A percentile compares a stretch with the other conserved stretches of the same genome.
These are phyloP conservation scores for Hyphodiscus hymeniophilus DNA, from an alignment of 495 filamentous ascomycete species.

Conservation along the genomic window DNA sequence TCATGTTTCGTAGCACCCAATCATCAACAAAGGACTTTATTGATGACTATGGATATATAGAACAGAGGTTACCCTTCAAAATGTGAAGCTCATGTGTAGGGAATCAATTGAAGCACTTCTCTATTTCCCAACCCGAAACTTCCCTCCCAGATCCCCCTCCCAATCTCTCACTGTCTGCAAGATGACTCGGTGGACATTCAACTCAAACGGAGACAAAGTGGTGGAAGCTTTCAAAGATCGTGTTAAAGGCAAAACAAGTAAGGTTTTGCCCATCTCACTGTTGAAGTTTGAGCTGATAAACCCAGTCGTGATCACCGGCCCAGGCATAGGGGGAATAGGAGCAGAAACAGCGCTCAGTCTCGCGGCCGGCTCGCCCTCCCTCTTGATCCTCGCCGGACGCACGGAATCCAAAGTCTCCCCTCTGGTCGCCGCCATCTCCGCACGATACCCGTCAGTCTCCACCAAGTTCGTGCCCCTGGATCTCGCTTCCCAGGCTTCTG, in stretches of 20 bases:
- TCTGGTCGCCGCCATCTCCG: conserved; percentile 23
- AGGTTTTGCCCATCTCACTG: background rate
- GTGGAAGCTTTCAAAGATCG: background rate
- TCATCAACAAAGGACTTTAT: no score
- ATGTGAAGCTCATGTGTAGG: no score
- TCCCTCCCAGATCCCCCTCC: no score
- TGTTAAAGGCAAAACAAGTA: background rate
- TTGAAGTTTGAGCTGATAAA: no score
- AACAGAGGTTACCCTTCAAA: no score
- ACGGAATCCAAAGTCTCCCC: conserved; percentile 31
- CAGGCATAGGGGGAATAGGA: conserved; percentile 36
- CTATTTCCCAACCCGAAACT: no score
- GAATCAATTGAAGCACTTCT: no score
- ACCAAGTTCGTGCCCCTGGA: conserved; percentile 35
- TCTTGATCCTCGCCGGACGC: conserved; percentile 35
- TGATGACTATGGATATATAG: no score
- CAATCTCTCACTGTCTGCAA: no score
- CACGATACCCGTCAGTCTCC: conserved; percentile 6
- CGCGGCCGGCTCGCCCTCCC: conserved; percentile 31
- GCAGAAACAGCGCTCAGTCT: conserved; percentile 39
- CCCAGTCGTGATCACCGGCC: conserved; percentile 36
- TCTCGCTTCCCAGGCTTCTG: conserved; percentile 35
- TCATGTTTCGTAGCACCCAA: no score
- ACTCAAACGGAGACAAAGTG: background rate
- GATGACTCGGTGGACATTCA: background rate